Evolutionary conservation across 345 rosid species (phyloP), one percentile per base, ranked within the genome.

Genomic region (Rhodamnia argentea): DNA sequence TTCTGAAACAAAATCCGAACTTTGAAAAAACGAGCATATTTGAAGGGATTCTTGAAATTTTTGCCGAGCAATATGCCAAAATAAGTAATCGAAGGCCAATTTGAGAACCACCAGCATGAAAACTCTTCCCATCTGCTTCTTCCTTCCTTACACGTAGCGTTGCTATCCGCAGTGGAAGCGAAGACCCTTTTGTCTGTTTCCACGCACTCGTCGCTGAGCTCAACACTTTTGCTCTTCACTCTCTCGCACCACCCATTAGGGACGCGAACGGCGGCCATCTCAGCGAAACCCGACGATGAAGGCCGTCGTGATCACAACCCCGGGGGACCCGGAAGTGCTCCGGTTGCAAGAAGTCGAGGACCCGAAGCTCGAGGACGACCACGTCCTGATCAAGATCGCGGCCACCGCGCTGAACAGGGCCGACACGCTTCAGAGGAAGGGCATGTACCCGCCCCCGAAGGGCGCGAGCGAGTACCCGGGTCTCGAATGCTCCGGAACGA

Each of bases 401-500:
- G 95, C 99, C 82, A 90, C 98, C 57, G 98, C 97, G 52, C 84
- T 96, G 40, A 96, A 95, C 90, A 90, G 96, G 5, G 96, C 98
- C 11, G 99, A 96, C 88, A 94, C 94, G 24, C 58, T 92, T 32
- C 98, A 96, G 85, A 89, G 99, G 56, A 91, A 88, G 76, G 99
- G 98, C 89, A 86, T 82, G 56, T 93, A 95, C 88, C 83, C 94
- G 23, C 96, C 97, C n/a, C 98, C 99, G 8, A 91, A 93, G 75
- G 99, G 93, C 15, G 89, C 94, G 44, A 96, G 99, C 82, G 90
- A 92, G 40, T 90, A 91, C 87, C 98, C 74, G 23, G 96, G 99
- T 60, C 94, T 96, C 47, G 99, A 95, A 86, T 96, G 99, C 85
- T 95, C 98, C 32, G 98, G 98, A n/a, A 95, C 92, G 84, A 62